Evolutionary conservation across 371 early-diverging fungal species (phyloP).

Genomic region (Lichtheimia ramosa): DNA sequence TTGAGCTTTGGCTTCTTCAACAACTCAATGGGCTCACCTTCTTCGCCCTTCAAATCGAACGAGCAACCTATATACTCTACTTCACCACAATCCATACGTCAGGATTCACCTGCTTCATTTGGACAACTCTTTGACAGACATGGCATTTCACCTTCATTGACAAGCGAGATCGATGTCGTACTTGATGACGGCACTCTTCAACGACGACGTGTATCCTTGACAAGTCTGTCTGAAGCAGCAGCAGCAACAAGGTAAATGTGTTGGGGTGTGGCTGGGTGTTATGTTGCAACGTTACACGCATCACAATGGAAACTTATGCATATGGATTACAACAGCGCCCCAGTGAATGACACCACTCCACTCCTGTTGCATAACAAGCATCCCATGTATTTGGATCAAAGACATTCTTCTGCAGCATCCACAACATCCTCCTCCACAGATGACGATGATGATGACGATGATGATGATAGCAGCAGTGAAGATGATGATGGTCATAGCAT

Average conservation of each 20-base stretch:
- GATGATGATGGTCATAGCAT: neutral
- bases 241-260: constrained; percentile 1
- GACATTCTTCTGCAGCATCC: neutral
- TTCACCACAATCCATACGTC: constrained; percentile 4
- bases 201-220: constrained; percentile 25
- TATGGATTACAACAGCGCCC: no score
- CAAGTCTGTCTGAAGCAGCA: constrained; percentile 19
- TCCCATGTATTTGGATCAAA: neutral
- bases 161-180: constrained; percentile 29
- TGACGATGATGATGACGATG: neutral
- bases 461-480: neutral
- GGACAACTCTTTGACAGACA: neutral
- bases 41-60: neutral
- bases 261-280: no score
- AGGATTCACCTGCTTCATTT: constrained; percentile 1
- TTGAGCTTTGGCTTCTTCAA: no score
- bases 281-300: no score
- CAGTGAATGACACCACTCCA: neutral
- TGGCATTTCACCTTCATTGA: constrained; percentile 8
- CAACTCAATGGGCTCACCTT: no score
- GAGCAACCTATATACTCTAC: neutral
- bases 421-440: neutral
- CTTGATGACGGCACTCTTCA: constrained; percentile 31
- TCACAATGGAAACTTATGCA: no score
- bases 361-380: neutral